Percentiles rank a stretch among this genome's conserved stretches.
phyloP scores from a whole-genome alignment of 495 filamentous ascomycete species.

The Aspergillus sclerotiicarbonarius region DNA sequence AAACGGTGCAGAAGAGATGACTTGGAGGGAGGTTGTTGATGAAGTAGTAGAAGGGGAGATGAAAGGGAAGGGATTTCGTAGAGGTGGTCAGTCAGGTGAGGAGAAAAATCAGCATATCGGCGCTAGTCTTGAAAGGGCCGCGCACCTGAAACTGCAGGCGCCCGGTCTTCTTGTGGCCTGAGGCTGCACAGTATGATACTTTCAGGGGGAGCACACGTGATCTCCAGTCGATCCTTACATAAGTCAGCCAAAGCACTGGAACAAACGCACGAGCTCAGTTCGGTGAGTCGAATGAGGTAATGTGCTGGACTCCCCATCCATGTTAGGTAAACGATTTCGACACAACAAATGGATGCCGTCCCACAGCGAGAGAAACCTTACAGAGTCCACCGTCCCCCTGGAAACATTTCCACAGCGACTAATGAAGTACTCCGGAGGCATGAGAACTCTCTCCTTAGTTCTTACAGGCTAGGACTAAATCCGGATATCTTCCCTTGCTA shows the following conservation, averaged over 20 bases:
- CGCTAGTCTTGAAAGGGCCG: slow-evolving; percentile 20
- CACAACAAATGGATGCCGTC: not conserved
- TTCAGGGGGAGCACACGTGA: slow-evolving; percentile 1
- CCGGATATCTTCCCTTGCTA: no score
- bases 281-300: slow-evolving; percentile 10
- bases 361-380: not conserved
- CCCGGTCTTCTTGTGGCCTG: not conserved
- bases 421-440: no score
- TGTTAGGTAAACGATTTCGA: not conserved
- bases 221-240: not conserved
- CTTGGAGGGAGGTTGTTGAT: slow-evolving; percentile 1
- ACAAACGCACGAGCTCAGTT: not conserved
- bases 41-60: slow-evolving; percentile 15
- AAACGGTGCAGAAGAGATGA: slow-evolving; percentile 9
- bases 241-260: not conserved
- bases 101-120: slow-evolving; percentile 16
- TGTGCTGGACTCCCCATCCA: not conserved
- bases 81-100: slow-evolving; percentile 24
- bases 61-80: slow-evolving; percentile 15
- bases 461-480: no score
- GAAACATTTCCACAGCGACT: not conserved
- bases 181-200: not conserved
- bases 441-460: no score
- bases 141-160: not conserved
- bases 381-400: not conserved